Evolutionary conservation across 2,329 filamentous ascomycete genomes (phyloP).

Genomic region (Venturia asperata): DNA sequence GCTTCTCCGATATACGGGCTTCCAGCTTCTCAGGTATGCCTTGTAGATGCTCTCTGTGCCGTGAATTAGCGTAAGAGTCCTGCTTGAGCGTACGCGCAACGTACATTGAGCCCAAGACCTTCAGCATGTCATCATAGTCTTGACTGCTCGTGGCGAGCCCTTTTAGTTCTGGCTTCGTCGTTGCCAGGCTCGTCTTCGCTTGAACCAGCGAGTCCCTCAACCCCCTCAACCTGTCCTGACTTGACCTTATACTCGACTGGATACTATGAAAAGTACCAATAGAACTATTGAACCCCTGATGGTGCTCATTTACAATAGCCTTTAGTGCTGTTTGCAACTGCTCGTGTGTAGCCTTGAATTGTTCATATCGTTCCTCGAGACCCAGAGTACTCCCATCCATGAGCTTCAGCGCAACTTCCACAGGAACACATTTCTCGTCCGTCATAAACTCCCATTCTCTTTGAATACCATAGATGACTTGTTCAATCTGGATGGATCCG

Average conservation of each 20-base stretch:
- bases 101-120: constrained; percentile 68
- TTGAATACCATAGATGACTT: constrained; percentile 74
- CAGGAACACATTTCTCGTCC: constrained; percentile 78
- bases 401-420: constrained; percentile 89
- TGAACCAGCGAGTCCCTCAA: constrained; percentile 76
- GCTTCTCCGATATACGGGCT: constrained; percentile 90
- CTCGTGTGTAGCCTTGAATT: constrained; percentile 75
- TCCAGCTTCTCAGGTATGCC: constrained; percentile 87
- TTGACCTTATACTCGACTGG: constrained; percentile 82
- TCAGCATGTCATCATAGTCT: constrained; percentile 82
- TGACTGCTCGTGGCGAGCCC: constrained; percentile 82
- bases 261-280: constrained; percentile 99
- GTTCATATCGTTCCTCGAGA: constrained; percentile 76
- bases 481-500: constrained; percentile 35
- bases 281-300: constrained; percentile 98
- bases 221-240: constrained; percentile 74
- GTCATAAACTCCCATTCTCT: constrained; percentile 90
- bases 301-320: constrained; percentile 94
- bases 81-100: constrained; percentile 17
- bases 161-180: constrained; percentile 83
- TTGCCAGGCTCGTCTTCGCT: constrained; percentile 73
- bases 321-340: constrained; percentile 91
- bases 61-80: background rate
- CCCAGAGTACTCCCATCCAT: constrained; percentile 92
- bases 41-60: constrained; percentile 66